Conservation (phyloP, 257 asterid genomes). For the Voacanga thouarsii region DNA sequence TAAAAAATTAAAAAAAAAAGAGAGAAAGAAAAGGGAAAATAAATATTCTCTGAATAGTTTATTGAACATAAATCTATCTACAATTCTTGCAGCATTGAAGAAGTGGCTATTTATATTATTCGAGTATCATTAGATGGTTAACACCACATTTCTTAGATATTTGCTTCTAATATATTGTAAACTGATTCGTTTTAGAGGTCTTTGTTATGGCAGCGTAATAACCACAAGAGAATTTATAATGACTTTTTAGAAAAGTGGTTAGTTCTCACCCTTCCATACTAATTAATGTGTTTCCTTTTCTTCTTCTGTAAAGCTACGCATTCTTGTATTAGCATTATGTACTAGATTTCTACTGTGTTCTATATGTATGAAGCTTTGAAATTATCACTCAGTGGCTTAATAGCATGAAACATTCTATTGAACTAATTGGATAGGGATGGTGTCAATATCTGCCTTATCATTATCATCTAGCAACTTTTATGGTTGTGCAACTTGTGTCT, state of each 20-base stretch:
- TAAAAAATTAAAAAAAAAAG: no score
- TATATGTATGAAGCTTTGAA: background rate
- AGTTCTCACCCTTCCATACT: conserved; percentile 29
- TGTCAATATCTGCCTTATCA: background rate
- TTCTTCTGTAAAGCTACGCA: background rate
- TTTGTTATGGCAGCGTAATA: conserved; percentile 97
- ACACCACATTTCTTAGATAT: background rate
- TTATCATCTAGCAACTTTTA: background rate
- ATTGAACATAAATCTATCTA: background rate
- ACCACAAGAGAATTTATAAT: conserved; percentile 88
- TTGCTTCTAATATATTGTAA: background rate
- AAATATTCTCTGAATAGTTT: background rate
- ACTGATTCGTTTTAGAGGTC: conserved; percentile 47
- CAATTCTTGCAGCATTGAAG: background rate
- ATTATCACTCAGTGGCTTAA: background rate
- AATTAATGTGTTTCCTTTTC: background rate
- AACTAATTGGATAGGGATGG: background rate
- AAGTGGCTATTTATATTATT: background rate
- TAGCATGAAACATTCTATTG: background rate
- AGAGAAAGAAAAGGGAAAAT: background rate
- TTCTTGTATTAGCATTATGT: background rate
- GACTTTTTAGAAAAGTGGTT: conserved; percentile 78
- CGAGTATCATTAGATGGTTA: background rate
- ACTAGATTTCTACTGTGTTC: background rate
- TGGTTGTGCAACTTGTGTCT: conserved; percentile 1